Conservation (phyloP, 257 asterid genomes). For the Fraxinus cuspidata region DNA sequence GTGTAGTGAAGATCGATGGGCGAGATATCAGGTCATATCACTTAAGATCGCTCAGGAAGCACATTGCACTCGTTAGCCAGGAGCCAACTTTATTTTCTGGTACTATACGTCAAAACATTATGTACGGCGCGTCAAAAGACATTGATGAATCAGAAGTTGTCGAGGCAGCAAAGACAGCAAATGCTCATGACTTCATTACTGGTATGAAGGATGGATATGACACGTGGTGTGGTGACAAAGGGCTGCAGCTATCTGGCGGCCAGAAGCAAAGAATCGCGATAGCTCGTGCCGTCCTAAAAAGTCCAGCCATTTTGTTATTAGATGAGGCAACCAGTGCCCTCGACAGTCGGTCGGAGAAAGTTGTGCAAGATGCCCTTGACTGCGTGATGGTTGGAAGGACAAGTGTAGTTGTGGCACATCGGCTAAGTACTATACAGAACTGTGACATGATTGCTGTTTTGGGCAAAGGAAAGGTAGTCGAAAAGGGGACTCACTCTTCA, state of each 20-base stretch:
- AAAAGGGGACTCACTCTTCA: slow-evolving; percentile 72
- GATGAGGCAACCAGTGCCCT: slow-evolving; percentile 94
- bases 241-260: slow-evolving; percentile 85
- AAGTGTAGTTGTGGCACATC: slow-evolving; percentile 83
- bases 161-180: slow-evolving; percentile 79
- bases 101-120: slow-evolving; percentile 60
- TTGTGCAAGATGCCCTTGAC: slow-evolving; percentile 86
- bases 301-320: slow-evolving; percentile 63
- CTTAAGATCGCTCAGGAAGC: slow-evolving; percentile 59
- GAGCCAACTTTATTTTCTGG: slow-evolving; percentile 82
- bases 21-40: slow-evolving; percentile 65
- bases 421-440: slow-evolving; percentile 72
- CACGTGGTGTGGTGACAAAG: slow-evolving; percentile 85
- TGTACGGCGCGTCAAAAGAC: slow-evolving; percentile 54
- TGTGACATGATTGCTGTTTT: slow-evolving; percentile 75
- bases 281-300: slow-evolving; percentile 71
- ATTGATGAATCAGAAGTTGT: slow-evolving; percentile 55
- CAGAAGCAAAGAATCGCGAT: slow-evolving; percentile 90
- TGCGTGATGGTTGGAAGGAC: slow-evolving; percentile 81
- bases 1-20: slow-evolving; percentile 67
- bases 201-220: slow-evolving; percentile 70
- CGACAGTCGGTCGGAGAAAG: slow-evolving; percentile 78
- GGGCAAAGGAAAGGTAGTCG: slow-evolving; percentile 74
- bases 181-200: slow-evolving; percentile 78
- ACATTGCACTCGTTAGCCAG: slow-evolving; percentile 79